Evolutionary conservation across 2,329 filamentous ascomycete species (phyloP), one percentile per base, ranked within the genome.

Genomic region (Monilinia laxa): DNA sequence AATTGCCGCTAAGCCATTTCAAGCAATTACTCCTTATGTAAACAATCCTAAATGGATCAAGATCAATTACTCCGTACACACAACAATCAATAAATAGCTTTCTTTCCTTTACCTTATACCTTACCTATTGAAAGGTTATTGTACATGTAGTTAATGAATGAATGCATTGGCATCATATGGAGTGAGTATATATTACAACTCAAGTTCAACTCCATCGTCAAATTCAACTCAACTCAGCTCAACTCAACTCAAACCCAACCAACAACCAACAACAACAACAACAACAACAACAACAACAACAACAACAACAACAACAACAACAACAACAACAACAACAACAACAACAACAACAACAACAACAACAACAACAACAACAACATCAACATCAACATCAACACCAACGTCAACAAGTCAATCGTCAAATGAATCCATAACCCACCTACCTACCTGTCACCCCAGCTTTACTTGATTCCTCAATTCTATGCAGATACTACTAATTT

Each of bases 401-500:
- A 49, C 42, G 49, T 35, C 42, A 49, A 45, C 31, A 28, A 5
- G 7, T 49, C 35, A 23, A 38, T 45, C 42, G 51, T 40, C 38
- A 11, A 40, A 40, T 40, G 11, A 40, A 40, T 40, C 38, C 38
- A 40, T 35, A 9, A 35, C 31, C 6, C 3, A 31, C 28, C 28
- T 28, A 28, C 2, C 28, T 28, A 28, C 28, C 28, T 4, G 4
- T 28, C 28, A 10, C 7, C 9, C 57, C 14, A 60, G 12, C 47
- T 52, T 31, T 62, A 3, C 28, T 51, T 23, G 20, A n/a, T 38
- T 7, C 9, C 47, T 23, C 9, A n/a, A 16, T 52, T 60, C 58
- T 51, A 47, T 59, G 57, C 62, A 64, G 25, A 58, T 20, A 47
- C 40, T 56, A 65, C 40, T 56, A 58, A 65, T 65, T 58, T 65